phyloP scores from a whole-genome alignment of 2,329 filamentous ascomycete genomes.

The Fusarium buxicola region DNA sequence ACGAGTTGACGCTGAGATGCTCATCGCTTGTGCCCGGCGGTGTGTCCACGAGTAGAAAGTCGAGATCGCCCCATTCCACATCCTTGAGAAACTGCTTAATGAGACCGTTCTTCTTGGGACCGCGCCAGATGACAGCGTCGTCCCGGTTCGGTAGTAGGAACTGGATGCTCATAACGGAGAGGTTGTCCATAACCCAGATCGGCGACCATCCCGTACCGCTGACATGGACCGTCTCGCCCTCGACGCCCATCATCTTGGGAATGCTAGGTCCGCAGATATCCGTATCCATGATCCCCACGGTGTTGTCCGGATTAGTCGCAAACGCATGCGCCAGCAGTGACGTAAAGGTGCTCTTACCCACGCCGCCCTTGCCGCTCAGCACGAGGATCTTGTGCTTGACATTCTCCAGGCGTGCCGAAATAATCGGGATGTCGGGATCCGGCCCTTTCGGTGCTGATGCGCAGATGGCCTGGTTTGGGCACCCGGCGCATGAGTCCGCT shows the following conservation, averaged over 20 bases:
- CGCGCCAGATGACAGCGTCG: constrained; percentile 96
- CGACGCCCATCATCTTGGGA: constrained; percentile 99
- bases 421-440: constrained; percentile 91
- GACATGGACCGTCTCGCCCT: constrained; percentile 92
- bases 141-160: constrained; percentile 97
- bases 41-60: constrained; percentile 93
- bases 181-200: constrained; percentile 94
- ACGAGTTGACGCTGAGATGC: constrained; percentile 92
- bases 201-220: constrained; percentile 91
- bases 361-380: constrained; percentile 93
- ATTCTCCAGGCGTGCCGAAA: constrained; percentile 82
- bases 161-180: constrained; percentile 97
- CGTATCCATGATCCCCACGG: constrained; percentile 96
- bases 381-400: constrained; percentile 95
- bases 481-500: constrained; percentile 89
- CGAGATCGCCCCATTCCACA: constrained; percentile 95
- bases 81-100: constrained; percentile 99
- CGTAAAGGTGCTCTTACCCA: constrained; percentile 96
- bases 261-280: constrained; percentile 97
- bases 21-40: constrained; percentile 96
- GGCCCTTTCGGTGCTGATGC: constrained; percentile 94
- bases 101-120: constrained; percentile 97
- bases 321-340: constrained; percentile 90
- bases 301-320: constrained; percentile 80
- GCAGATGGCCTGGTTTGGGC: constrained; percentile 96